These are phyloP conservation scores for Boechera stricta DNA, from an alignment of 345 rosid species.

Conservation along the genomic window DNA sequence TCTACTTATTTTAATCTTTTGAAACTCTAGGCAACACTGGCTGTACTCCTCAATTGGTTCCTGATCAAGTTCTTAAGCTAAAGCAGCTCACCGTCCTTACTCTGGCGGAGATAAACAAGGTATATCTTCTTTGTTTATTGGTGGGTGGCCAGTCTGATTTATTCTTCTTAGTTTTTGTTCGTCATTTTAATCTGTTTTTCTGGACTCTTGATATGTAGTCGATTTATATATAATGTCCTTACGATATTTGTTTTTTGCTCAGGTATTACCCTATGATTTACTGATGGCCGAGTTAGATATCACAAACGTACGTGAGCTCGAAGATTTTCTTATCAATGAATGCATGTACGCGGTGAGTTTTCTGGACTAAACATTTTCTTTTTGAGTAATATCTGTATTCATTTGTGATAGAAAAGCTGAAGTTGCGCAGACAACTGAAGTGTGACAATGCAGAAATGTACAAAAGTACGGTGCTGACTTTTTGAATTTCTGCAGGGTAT, in stretches of 20 bases:
- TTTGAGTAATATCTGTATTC: not conserved
- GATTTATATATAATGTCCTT: conserved; percentile 7
- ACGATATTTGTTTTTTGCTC: conserved; percentile 1
- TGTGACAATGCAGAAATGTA: conserved; percentile 7
- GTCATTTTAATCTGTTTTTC: not conserved
- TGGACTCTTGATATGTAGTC: not conserved
- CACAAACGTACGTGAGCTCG: conserved; percentile 87
- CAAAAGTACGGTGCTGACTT: not conserved
- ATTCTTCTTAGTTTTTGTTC: not conserved
- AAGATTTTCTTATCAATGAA: conserved; percentile 94
- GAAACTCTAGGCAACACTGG: conserved; percentile 55
- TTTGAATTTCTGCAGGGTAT: conserved; percentile 4
- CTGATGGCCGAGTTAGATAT: conserved; percentile 90
- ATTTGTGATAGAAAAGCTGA: not conserved
- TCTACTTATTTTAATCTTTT: not conserved
- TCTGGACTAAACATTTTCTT: conserved; percentile 9
- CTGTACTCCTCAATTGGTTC: conserved; percentile 61
- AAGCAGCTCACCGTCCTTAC: conserved; percentile 94
- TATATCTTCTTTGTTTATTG: conserved; percentile 28
- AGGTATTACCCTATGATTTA: conserved; percentile 85
- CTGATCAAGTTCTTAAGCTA: conserved; percentile 86
- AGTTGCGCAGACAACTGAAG: not conserved
- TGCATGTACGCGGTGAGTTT: conserved; percentile 90
- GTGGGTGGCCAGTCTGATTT: not conserved
- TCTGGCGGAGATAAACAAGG: conserved; percentile 86